phyloP scores from a whole-genome alignment of 2,329 filamentous ascomycete species.

The Colletotrichum sansevieriae region DNA sequence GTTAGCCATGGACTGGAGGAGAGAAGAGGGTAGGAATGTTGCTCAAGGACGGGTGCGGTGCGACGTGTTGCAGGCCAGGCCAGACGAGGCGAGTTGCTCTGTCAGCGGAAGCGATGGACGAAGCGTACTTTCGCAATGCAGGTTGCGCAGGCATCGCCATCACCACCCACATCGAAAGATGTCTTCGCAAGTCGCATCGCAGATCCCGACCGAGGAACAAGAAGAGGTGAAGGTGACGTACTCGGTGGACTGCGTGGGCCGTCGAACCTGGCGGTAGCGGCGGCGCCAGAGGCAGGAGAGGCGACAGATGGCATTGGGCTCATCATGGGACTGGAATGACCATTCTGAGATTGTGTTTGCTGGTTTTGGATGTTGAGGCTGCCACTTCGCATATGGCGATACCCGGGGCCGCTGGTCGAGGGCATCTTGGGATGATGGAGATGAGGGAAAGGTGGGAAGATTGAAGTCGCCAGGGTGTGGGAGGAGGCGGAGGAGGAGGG shows the following conservation, averaged over 20 bases:
- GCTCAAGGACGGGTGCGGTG: conserved; percentile 39
- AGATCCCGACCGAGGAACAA: not conserved
- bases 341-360: conserved; percentile 45
- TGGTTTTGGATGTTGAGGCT: conserved; percentile 65
- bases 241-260: conserved; percentile 74
- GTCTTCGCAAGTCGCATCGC: too few species aligned
- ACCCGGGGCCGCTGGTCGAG: conserved; percentile 60
- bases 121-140: not conserved
- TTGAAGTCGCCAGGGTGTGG: not conserved
- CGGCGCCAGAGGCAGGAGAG: conserved; percentile 34
- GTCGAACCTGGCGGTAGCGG: conserved; percentile 60
- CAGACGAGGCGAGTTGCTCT: not conserved
- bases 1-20: conserved; percentile 41
- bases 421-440: conserved; percentile 42
- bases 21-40: conserved; percentile 24
- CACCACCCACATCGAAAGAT: not conserved
- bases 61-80: conserved; percentile 35
- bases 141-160: not conserved
- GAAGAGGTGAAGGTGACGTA: conserved; percentile 54
- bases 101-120: conserved; percentile 1
- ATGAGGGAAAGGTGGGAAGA: conserved; percentile 15
- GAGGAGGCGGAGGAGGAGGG: conserved; percentile 18
- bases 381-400: conserved; percentile 69
- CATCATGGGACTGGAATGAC: conserved; percentile 49
- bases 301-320: conserved; percentile 50